Conservation (phyloP, 192 early-diverging fungal genomes). For the Coemansia sp. region DNA sequence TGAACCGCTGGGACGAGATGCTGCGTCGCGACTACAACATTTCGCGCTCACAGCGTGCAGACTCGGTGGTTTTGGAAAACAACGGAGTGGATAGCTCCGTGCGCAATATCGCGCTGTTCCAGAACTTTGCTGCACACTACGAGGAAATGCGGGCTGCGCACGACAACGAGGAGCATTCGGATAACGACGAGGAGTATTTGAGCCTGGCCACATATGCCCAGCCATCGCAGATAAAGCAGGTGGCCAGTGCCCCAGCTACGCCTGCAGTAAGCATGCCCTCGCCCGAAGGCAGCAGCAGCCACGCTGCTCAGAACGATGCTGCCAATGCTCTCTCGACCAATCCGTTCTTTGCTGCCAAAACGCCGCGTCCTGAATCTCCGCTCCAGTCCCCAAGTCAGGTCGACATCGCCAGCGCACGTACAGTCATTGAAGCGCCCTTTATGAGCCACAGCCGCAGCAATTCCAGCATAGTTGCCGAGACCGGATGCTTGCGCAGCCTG, state of each 20-base stretch:
- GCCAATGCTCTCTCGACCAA: constrained; percentile 10
- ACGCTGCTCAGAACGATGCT: not conserved
- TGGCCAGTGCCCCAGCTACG: constrained; percentile 29
- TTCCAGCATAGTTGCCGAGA: constrained; percentile 41
- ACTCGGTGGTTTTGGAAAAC: constrained; percentile 25
- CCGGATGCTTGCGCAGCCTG: constrained; percentile 40
- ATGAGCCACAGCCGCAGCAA: constrained; percentile 25
- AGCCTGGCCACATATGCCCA: constrained; percentile 22
- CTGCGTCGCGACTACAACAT: constrained; percentile 50
- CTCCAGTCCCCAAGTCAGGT: not conserved
- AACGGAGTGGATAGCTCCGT: constrained; percentile 29
- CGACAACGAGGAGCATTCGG: not conserved
- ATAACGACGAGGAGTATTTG: constrained; percentile 32
- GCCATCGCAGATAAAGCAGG: not conserved
- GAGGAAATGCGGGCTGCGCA: constrained; percentile 18
- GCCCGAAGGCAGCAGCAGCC: not conserved
- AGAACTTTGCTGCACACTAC: constrained; percentile 36
- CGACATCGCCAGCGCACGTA: constrained; percentile 1
- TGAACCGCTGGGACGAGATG: constrained; percentile 41
- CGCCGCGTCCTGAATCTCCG: not conserved
- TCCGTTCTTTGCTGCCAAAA: constrained; percentile 22
- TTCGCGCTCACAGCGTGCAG: constrained; percentile 24
- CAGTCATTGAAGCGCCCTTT: constrained; percentile 11
- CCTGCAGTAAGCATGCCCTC: constrained; percentile 3
- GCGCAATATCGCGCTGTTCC: constrained; percentile 19